Base-by-base conservation (phyloP, 2,329 filamentous ascomycete genomes). In the Colletotrichum navitas region DNA sequence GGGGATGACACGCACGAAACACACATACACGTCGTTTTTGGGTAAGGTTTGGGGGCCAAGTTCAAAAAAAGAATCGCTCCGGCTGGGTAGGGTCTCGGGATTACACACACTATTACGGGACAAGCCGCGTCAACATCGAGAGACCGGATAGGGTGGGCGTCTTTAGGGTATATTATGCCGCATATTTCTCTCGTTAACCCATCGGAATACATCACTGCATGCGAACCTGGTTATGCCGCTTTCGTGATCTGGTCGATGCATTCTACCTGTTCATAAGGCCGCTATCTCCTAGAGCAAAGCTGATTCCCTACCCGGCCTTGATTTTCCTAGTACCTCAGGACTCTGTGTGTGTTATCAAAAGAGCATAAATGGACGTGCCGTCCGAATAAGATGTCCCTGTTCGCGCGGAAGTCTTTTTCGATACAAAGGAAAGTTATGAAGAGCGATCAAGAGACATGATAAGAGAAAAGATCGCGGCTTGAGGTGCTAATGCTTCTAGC, bases 111-210 rank as follows among this genome's bases (percentile, higher is more conserved):
- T n/a, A 11, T 21, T 47, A 12, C 45, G 45, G 64, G 65, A 51
- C 58, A 68, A 66, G 58, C 58, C 64, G 52, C 68, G 68, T 63
- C 64, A 45, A 43, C 64, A 71, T 52, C 52, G 58, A 68, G 58
- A 68, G 52, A 63, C 58, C 52, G 43, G 52, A 54, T 68, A 52
- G 68, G 52, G 64, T 64, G 54, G 64, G 58, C 68, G 64, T 71
- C 68, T 71, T 69, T 47, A 62, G 58, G 66, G 52, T 71, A 12
- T 45, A 58, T 65, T 68, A 68, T 63, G 54, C 64, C 29, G 65
- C 68, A 59, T 63, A 21, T 61, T 68, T 59, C 64, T 63, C 39
- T 71, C 58, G 64, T 68, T 71, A 29, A 62, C 36, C 63, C 63
- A n/a, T 68, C 41, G 68, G 24, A 68, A 63, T 71, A 71, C 51